Base-by-base conservation (phyloP, 2,329 filamentous ascomycete species). In the Penicillium sp. region DNA sequence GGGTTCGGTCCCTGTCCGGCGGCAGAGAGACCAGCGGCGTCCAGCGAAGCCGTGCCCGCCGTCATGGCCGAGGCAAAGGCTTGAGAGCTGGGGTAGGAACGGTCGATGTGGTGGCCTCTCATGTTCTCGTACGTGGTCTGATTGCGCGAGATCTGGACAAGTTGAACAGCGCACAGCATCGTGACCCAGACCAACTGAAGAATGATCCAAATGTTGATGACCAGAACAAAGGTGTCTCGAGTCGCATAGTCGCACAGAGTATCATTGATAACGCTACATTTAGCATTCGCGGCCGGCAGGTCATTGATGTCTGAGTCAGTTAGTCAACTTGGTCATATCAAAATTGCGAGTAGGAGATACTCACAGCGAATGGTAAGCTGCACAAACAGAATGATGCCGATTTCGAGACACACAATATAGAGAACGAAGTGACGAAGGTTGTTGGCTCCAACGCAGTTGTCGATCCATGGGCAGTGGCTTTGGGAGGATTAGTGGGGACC, bases 71-170 rank as follows among this genome's bases (percentile, higher is more conserved):
- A 68, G 6, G 84, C 84, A 28, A 91, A 75, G 1, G 84, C 82
- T 53, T 81, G 78, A 23, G 75, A 75, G 52, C 72, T 73, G 46
- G 74, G 75, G 54, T 76, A 73, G 33, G 76, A 77, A 46, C 76
- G 70, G 47, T 76, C 78, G 54, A 86, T 78, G 50, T 83, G 80
- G 53, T 90, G 80, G 44, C 89, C 87, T 55, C 86, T 84, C 91
- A 98, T 97, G 69, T 91, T 95, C 72, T 98, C 93, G 71, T 88
- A 97, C 0, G 93, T 98, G 1, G 93, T 98, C 77, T 95, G 86
- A 49, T 91, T 95, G 53, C 90, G 84, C 0, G 90, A 87, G 44
- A 98, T 86, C 67, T 98, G 93, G 44, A 96, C 79, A 44, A 96
- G 83, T 67, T 98, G 95, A 4, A 97, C 95, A 56, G 90, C 87